These are phyloP conservation scores for Nitzschia sp. DNA, from an alignment of 108 stramenopile genomes.

Conservation along the genomic window DNA sequence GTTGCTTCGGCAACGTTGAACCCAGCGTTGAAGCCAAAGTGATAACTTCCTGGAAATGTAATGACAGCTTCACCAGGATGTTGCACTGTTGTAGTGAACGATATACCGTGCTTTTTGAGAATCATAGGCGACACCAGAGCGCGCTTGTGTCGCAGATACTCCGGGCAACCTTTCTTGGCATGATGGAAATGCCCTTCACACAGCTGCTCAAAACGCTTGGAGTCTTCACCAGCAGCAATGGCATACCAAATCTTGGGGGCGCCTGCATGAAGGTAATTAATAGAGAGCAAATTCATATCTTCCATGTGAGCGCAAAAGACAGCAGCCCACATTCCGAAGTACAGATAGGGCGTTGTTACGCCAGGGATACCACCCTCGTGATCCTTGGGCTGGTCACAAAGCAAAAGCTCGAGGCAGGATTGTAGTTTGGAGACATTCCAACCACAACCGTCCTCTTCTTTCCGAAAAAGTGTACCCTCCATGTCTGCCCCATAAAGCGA, in stretches of 20 bases:
- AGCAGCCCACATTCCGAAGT: slow-evolving; percentile 89
- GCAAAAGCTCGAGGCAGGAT: slow-evolving; percentile 46
- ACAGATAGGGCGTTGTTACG: slow-evolving; percentile 85
- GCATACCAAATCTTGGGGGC: slow-evolving; percentile 98
- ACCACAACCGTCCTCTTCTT: slow-evolving; percentile 67
- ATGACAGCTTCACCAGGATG: slow-evolving; percentile 95
- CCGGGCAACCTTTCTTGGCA: slow-evolving; percentile 63
- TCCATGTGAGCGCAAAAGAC: slow-evolving; percentile 93
- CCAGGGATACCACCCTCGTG: slow-evolving; percentile 69
- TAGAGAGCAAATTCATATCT: slow-evolving; percentile 96
- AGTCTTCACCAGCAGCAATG: slow-evolving; percentile 71
- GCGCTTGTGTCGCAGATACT: slow-evolving; percentile 97
- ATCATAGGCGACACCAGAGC: slow-evolving; percentile 82
- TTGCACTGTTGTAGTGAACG: slow-evolving; percentile 89
- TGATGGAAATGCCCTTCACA: slow-evolving; percentile 75
- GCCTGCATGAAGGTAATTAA: slow-evolving; percentile 97
- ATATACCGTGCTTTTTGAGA: slow-evolving; percentile 89
- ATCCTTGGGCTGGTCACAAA: slow-evolving; percentile 27
- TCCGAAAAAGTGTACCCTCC: slow-evolving; percentile 86
- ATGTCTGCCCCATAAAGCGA: slow-evolving; percentile 94
- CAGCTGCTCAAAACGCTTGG: slow-evolving; percentile 80
- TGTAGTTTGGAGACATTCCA: slow-evolving; percentile 81
- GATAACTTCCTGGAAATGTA: slow-evolving; percentile 94
- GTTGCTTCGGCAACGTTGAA: slow-evolving; percentile 97
- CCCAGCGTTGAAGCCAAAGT: slow-evolving; percentile 97